These are phyloP conservation scores for Bruguiera gymnorhiza DNA, from an alignment of 345 rosid species.

Conservation along the genomic window DNA sequence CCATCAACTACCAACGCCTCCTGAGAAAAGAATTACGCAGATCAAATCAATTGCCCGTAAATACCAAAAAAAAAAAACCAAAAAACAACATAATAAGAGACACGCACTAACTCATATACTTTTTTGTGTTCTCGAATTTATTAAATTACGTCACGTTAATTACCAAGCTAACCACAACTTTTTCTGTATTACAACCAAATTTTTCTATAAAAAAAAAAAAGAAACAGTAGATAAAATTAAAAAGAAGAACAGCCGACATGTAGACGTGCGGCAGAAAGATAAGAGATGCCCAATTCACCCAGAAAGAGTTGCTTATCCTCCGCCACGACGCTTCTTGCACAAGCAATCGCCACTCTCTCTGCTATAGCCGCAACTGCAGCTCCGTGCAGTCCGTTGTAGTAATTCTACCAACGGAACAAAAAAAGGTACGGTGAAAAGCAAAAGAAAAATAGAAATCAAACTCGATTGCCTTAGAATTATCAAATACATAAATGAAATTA, in stretches of 20 bases:
- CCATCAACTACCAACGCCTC: conserved; percentile 53
- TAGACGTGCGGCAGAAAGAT: conserved; percentile 51
- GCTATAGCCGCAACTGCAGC: conserved; percentile 66
- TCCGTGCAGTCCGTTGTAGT: conserved; percentile 49
- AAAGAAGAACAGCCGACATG: conserved; percentile 22
- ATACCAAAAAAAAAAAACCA: neutral
- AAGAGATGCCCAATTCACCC: conserved; percentile 66
- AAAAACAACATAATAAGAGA: neutral
- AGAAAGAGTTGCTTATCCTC: conserved; percentile 57
- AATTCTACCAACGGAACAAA: conserved; percentile 2
- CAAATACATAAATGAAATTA: neutral
- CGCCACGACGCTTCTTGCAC: conserved; percentile 54
- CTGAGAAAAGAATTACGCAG: conserved; percentile 24
- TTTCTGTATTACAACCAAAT: neutral
- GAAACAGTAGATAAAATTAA: neutral
- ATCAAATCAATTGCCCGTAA: too few relatives aligned
- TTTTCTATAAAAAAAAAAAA: neutral
- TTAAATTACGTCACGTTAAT: too few relatives aligned
- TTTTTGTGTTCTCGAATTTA: too few relatives aligned
- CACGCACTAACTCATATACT: too few relatives aligned
- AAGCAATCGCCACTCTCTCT: conserved; percentile 62
- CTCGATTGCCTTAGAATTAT: neutral
- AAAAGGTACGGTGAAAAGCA: neutral
- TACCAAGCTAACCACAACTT: too few relatives aligned
- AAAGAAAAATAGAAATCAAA: too few relatives aligned